Evolutionary conservation across 345 rosid species (phyloP).

Genomic region (Cardamine chenopodiifolia): DNA sequence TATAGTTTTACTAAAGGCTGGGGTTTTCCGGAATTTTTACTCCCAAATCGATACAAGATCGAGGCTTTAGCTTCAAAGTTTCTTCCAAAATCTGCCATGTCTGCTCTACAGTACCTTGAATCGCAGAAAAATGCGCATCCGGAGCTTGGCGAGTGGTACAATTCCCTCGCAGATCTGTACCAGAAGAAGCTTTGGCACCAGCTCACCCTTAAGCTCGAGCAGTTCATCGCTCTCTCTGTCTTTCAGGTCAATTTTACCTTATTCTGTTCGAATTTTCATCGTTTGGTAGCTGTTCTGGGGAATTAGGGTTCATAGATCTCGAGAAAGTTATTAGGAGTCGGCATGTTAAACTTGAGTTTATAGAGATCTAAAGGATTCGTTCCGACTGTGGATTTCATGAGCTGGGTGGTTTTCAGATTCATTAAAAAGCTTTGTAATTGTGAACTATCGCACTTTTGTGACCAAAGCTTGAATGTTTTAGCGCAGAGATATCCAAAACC

Average conservation of each 20-base stretch:
- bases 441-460: not conserved
- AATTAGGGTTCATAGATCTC: slow-evolving; percentile 36
- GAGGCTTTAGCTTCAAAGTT: slow-evolving; percentile 10
- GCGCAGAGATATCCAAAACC: not conserved
- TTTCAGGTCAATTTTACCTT: slow-evolving; percentile 57
- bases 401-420: slow-evolving; percentile 13
- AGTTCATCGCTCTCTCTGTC: slow-evolving; percentile 79
- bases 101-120: slow-evolving; percentile 85
- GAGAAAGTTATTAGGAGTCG: not conserved
- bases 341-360: not conserved
- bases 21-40: not conserved
- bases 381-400: not conserved
- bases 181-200: slow-evolving; percentile 98
- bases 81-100: slow-evolving; percentile 51
- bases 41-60: slow-evolving; percentile 24
- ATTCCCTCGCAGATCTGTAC: slow-evolving; percentile 95
- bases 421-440: slow-evolving; percentile 9
- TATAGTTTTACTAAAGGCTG: slow-evolving; percentile 36
- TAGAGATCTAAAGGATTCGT: slow-evolving; percentile 21
- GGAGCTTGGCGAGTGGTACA: slow-evolving; percentile 87
- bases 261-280: not conserved
- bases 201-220: slow-evolving; percentile 95
- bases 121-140: slow-evolving; percentile 68
- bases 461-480: slow-evolving; percentile 1
- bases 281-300: not conserved